Percentiles rank a stretch among this genome's conserved stretches.
Conservation (phyloP, 192 early-diverging fungal genomes). For the Dimargaris xerosporica region DNA sequence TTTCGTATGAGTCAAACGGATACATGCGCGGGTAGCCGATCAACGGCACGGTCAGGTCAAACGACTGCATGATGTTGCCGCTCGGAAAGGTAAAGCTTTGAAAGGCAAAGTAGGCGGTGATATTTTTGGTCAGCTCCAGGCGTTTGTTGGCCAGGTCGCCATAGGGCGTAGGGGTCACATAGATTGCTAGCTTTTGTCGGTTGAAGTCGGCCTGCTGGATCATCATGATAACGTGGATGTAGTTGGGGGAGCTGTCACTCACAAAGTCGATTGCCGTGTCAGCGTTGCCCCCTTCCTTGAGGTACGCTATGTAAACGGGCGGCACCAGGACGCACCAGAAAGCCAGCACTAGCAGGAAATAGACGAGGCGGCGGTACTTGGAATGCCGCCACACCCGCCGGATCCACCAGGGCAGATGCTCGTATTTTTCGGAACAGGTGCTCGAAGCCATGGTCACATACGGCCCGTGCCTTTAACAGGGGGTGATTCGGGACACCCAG, state of each 20-base stretch:
- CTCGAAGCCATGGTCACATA: no score
- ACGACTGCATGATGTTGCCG: neutral
- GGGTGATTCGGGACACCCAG: no score
- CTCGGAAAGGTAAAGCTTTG: neutral
- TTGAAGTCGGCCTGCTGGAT: conserved; percentile 4
- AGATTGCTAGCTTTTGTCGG: neutral
- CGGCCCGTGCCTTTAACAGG: no score
- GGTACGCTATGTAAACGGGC: conserved; percentile 4
- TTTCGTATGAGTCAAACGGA: conserved; percentile 4
- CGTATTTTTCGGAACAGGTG: no score
- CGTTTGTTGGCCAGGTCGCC: neutral
- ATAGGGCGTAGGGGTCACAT: conserved; percentile 2
- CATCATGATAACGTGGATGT: neutral
- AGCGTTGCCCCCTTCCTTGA: neutral
- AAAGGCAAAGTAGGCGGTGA: conserved; percentile 6
- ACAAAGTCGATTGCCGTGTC: neutral
- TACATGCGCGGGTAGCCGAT: conserved; percentile 7
- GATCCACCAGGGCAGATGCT: neutral
- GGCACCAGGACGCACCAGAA: conserved; percentile 2
- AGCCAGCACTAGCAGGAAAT: neutral
- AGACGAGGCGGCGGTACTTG: conserved; percentile 2
- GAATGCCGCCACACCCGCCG: neutral
- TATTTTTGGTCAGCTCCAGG: neutral
- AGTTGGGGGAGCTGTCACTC: neutral
- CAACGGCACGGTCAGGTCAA: neutral